Evolutionary conservation across 257 asterid species (phyloP), one percentile per base, ranked within the genome.

Genomic region (Solanum raphanifolium): DNA sequence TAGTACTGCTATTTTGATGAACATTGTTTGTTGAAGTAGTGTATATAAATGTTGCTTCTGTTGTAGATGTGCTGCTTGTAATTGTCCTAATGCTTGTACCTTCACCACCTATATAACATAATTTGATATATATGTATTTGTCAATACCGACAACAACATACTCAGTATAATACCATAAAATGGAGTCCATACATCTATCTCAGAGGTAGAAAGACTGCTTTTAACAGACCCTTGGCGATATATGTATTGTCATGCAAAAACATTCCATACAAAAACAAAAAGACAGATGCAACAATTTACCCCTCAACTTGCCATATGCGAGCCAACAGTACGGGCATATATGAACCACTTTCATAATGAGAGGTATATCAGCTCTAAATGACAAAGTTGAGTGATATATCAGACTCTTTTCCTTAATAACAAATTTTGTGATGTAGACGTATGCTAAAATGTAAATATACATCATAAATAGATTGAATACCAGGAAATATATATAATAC

Each of bases 11-110:
- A 0, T 76, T 72, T 3, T 58, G 84, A 27, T 79, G 16, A 79
- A 8, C 65, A 60, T 76, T 58, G 58, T 35, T 13, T 68, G 83
- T 36, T 7, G 89, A 68, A 10, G 31, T 72, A 21, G 86, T 62
- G 65, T 89, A 92, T 85, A 91, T 90, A 87, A 66, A 93, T 52
- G 94, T 86, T 74, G 91, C 87, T 79, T 88, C 91, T 71, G 90
- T 18, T 83, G 90, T 86, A 55, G 94, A 35, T 32, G 58, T 83
- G 87, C 73, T 88, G 65, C 89, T 88, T 71, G 84, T 90, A 82
- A 87, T 75, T 55, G 89, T 88, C 2, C 68, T 46, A 5, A 87
- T 86, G 27, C 88, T 73, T 72, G 91, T 83, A 32, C 78, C 87
- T 36, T 86, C 91, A 6, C 36, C 83, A 32, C 93, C 94, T 90